phyloP scores from a whole-genome alignment of 2,329 filamentous ascomycete species.

The Trichoderma harzianum region DNA sequence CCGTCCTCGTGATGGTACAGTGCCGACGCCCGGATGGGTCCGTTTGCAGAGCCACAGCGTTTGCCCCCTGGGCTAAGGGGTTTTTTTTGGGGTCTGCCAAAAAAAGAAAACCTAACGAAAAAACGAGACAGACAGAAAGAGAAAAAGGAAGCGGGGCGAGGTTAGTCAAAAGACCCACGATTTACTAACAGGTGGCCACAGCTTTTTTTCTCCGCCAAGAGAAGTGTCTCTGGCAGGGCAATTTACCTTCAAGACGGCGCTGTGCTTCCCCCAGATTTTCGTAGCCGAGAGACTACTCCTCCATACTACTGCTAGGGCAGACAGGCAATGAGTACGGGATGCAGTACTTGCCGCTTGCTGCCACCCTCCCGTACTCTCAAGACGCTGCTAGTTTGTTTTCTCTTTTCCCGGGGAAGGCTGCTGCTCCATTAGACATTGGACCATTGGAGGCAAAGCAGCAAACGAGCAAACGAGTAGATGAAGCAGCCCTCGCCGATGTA shows the following conservation, averaged over 20 bases:
- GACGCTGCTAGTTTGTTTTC: neutral
- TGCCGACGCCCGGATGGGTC: slow-evolving; percentile 21
- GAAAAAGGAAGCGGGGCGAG: neutral
- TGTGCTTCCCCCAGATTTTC: slow-evolving; percentile 13
- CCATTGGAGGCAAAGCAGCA: neutral
- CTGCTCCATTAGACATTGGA: neutral
- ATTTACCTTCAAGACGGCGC: neutral
- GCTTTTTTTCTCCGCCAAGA: neutral
- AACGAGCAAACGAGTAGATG: neutral
- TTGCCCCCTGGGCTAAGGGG: neutral
- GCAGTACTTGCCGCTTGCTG: neutral
- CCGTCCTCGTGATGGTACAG: slow-evolving; percentile 29
- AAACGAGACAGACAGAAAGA: neutral
- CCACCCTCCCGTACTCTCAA: neutral
- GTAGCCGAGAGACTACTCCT: slow-evolving; percentile 9
- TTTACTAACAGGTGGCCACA: slow-evolving; percentile 10
- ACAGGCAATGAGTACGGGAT: neutral
- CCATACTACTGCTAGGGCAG: neutral
- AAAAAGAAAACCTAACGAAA: neutral
- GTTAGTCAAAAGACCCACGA: neutral
- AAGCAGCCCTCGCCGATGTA: neutral
- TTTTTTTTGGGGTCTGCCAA: neutral
- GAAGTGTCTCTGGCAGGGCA: neutral
- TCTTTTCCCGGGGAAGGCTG: neutral
- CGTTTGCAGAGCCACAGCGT: neutral